These are phyloP conservation scores for Coelastrella sp. DNA, from an alignment of 139 green algal genomes.

Conservation along the genomic window DNA sequence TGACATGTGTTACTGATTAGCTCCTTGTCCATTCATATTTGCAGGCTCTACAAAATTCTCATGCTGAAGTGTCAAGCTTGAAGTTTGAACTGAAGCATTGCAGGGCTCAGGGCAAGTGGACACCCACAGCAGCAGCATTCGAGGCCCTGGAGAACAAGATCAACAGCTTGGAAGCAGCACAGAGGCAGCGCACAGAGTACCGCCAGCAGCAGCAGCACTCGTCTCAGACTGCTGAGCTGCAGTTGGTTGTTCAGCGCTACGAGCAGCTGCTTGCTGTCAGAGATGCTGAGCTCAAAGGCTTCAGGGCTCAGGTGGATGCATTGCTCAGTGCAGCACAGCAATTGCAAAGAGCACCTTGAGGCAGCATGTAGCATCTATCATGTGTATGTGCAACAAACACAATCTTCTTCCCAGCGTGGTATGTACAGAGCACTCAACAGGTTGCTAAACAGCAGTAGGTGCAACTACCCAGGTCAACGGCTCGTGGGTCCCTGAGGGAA, in stretches of 20 bases:
- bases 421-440: too few relatives aligned
- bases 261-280: slow-evolving; percentile 48
- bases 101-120: background rate
- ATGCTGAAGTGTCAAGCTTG: background rate
- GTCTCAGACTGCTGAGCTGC: background rate
- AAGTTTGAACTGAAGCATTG: background rate
- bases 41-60: background rate
- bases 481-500: too few relatives aligned
- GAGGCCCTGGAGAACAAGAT: slow-evolving; percentile 21
- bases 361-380: too few relatives aligned
- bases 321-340: slow-evolving; percentile 50
- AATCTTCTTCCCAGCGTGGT: too few relatives aligned
- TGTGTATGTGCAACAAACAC: too few relatives aligned
- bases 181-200: slow-evolving; percentile 7
- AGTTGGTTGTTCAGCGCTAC: slow-evolving; percentile 49
- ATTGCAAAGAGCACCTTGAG: slow-evolving; percentile 1
- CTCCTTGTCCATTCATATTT: too few relatives aligned
- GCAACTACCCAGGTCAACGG: too few relatives aligned
- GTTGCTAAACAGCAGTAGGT: too few relatives aligned
- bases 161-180: slow-evolving; percentile 2
- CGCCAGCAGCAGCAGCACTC: slow-evolving; percentile 8
- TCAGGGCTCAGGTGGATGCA: slow-evolving; percentile 54
- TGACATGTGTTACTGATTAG: too few relatives aligned
- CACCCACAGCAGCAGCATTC: background rate
- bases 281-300: slow-evolving; percentile 54